Base-by-base conservation (phyloP, 768 basidiomycete species). In the Suillus lakei region DNA sequence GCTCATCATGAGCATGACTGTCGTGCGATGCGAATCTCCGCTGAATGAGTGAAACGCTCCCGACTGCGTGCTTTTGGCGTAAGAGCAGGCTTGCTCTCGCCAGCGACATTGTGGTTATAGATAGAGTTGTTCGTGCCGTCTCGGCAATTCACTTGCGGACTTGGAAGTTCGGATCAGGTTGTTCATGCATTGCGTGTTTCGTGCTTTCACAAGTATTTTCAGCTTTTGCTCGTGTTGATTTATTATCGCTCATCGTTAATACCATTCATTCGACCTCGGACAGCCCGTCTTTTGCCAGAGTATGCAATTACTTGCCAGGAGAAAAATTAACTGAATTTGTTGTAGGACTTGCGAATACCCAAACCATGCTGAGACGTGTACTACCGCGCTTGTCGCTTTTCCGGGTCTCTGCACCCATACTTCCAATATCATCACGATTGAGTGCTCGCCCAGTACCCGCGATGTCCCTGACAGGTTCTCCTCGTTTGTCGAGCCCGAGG, bases 371-470 rank as follows among this genome's bases (percentile, higher is more conserved):
- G 65, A 75, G 80, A 61, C 74, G 77, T 66, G 71, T 85, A 64
- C 69, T 85, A 54, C 78, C 78, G 44, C 83, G 86, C 39, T 68
- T 87, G 6, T 79, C 79, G n/a, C 68, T 84, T 68, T 71, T 88
- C 66, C 80, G 84, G 66, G 72, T 82, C 15, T 65, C 86, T 26
- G 65, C 83, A 21, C 80, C 83, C 1, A 79, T 90, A 18, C 75
- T 89, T 16, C 83, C 90, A 0, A 81, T 85, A 26, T 76, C 82
- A 7, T 69, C 82, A 5, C 80, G 80, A 30, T 67, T 82, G 23
- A 71, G 77, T 28, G 64, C 76, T 2, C 75, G 76, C 28, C 64
- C 73, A 59, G 69, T 76, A 15, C 68, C 76, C 16, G 71, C 77
- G 12, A 72, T 66, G 32, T 64, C 72, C 15, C 73, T 79, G 62